phyloP scores from a whole-genome alignment of 2,329 filamentous ascomycete genomes.

The Scleromitrula shiraiana region DNA sequence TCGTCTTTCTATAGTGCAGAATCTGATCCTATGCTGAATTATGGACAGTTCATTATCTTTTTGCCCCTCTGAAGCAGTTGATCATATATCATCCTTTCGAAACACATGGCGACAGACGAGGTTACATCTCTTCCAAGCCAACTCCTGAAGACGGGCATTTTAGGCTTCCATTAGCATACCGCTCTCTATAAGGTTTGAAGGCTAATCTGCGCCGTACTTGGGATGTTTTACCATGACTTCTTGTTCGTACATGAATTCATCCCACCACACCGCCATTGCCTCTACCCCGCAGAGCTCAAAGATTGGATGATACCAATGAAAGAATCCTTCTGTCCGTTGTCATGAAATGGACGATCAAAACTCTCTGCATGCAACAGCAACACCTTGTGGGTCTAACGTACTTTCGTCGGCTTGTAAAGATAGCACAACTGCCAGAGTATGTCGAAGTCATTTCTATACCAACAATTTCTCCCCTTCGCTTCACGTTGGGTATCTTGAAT shows the following conservation, averaged over 20 bases:
- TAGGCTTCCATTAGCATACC: neutral
- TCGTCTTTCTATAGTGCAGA: too few relatives aligned
- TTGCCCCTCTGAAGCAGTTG: neutral
- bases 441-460: too few relatives aligned
- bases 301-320: neutral
- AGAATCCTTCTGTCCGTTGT: conserved; percentile 32
- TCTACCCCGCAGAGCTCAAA: neutral
- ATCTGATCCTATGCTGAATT: too few relatives aligned
- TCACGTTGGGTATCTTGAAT: neutral
- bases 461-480: neutral
- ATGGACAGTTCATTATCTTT: too few relatives aligned
- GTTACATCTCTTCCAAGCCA: neutral
- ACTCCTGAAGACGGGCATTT: neutral
- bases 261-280: neutral
- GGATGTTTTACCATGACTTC: neutral
- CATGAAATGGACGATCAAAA: too few relatives aligned
- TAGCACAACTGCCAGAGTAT: too few relatives aligned
- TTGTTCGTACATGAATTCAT: neutral
- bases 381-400: too few relatives aligned
- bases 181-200: neutral
- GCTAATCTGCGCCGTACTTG: too few relatives aligned
- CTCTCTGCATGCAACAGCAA: too few relatives aligned
- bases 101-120: neutral
- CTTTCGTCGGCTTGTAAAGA: too few relatives aligned
- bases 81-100: neutral